These are phyloP conservation scores for Exophiala lecanii-corni DNA, from an alignment of 2,329 filamentous ascomycete species.

Conservation along the genomic window DNA sequence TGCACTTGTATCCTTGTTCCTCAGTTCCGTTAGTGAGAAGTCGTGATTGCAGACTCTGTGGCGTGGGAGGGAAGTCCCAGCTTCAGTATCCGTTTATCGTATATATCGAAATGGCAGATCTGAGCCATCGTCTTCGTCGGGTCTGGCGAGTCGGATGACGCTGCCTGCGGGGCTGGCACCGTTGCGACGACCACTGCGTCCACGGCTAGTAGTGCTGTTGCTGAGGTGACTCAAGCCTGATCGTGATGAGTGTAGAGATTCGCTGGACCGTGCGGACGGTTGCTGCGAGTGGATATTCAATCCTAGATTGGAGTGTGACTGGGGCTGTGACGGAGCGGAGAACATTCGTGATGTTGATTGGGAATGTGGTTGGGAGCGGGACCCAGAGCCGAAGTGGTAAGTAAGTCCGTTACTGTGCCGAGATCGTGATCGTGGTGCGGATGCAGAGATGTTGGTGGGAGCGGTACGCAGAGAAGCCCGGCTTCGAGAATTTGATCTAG, in stretches of 20 bases:
- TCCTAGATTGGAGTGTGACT: background rate
- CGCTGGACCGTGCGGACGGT: background rate
- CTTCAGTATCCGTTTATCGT: no score
- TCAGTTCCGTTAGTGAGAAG: no score
- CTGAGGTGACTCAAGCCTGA: background rate
- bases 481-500: constrained; percentile 1
- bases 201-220: background rate
- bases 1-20: no score
- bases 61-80: no score
- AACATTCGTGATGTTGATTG: constrained; percentile 13
- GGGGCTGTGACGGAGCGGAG: constrained; percentile 14
- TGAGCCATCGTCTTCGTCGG: constrained; percentile 4
- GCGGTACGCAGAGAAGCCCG: constrained; percentile 10
- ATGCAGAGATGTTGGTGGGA: constrained; percentile 7
- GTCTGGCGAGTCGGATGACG: constrained; percentile 15
- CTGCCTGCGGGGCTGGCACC: constrained; percentile 2
- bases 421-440: background rate
- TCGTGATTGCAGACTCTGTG: no score
- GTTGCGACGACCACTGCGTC: background rate
- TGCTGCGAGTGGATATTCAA: background rate
- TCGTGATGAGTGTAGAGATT: constrained; percentile 3
- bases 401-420: background rate
- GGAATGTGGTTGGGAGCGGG: constrained; percentile 5
- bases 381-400: constrained; percentile 1
- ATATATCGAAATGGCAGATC: constrained; percentile 12